Base-by-base conservation (phyloP, 1,139 yeast species). In the Yamadazyma triangularis region DNA sequence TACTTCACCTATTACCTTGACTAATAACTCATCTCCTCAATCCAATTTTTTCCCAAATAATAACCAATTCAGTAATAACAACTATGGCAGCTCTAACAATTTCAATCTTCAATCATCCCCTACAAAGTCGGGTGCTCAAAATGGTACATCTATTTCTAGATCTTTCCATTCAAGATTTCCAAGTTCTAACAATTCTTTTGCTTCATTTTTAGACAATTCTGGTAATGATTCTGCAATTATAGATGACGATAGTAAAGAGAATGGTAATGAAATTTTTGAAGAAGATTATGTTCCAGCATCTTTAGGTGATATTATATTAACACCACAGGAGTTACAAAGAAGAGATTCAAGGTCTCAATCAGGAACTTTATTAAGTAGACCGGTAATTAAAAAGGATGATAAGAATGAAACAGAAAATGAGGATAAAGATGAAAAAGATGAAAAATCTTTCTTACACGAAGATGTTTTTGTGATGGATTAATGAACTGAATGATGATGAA, bases 211-310 rank as follows among this genome's bases (percentile, higher is more conserved):
- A 16, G 29, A 23, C 8, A 22, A 18, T 4, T 21, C 12, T 27
- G 35, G 4, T 31, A 37, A 13, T 28, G 43, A 26, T 32, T 41
- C 40, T 22, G 42, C 36, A 31, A 35, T 39, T 14, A 25, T 30
- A 8, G 38, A 33, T 24, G 37, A 26, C 25, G 34, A 34, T 2
- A 36, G 56, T 27, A 69, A 57, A 15, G 33, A 32, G 10, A 45
- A 41, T 19, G 47, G 42, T 24, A 48, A 56, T 11, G 50, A 46
- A 19, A 55, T 45, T 13, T 72, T 65, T 45, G 81, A 71, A 37
- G 88, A 83, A 41, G 94, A 84, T 48, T 81, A 75, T 45, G 85
- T 86, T 2, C 95, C 95, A 2, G 78, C 80, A 1, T 73, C 87
- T 15, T 59, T 86, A 26, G 73, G 79, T 13, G 93, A 84, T 44